These are phyloP conservation scores for Scleromitrula shiraiana DNA, from an alignment of 2,329 filamentous ascomycete genomes.

Conservation along the genomic window DNA sequence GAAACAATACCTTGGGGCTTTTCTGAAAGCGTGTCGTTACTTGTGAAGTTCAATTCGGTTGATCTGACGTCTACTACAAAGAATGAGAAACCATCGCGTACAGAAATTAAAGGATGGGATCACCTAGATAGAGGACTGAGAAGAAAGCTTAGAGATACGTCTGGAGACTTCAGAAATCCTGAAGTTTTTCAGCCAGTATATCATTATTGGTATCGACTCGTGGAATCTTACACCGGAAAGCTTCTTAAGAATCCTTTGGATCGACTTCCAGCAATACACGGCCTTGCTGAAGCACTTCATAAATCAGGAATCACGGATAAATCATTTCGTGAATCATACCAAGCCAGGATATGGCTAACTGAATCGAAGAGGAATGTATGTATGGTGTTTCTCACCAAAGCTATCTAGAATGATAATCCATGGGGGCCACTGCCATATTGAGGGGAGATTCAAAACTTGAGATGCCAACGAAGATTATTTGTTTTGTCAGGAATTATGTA, in stretches of 20 bases:
- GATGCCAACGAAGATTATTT: too few species aligned
- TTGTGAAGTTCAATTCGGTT: slow-evolving; percentile 4
- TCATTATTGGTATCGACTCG: not conserved
- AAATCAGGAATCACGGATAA: not conserved
- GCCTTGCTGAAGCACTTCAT: slow-evolving; percentile 1
- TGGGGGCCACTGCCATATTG: too few species aligned
- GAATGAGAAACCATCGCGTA: not conserved
- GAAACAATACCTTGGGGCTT: slow-evolving; percentile 1
- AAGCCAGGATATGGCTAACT: not conserved
- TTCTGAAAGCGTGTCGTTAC: not conserved
- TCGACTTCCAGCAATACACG: slow-evolving; percentile 1
- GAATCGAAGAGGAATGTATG: too few species aligned
- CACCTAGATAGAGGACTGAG: not conserved
- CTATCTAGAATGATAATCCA: too few species aligned
- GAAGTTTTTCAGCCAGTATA: not conserved
- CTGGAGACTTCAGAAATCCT: not conserved
- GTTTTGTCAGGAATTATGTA: too few species aligned
- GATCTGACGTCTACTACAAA: not conserved
- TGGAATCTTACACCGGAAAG: not conserved
- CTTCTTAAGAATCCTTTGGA: not conserved
- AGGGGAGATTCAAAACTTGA: too few species aligned
- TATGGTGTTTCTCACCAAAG: too few species aligned
- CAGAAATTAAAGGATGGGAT: not conserved
- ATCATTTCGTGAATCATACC: not conserved
- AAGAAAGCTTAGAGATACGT: not conserved